Conservation (phyloP, 169 alveolate genomes). For the Cyclospora cayetanensis region DNA sequence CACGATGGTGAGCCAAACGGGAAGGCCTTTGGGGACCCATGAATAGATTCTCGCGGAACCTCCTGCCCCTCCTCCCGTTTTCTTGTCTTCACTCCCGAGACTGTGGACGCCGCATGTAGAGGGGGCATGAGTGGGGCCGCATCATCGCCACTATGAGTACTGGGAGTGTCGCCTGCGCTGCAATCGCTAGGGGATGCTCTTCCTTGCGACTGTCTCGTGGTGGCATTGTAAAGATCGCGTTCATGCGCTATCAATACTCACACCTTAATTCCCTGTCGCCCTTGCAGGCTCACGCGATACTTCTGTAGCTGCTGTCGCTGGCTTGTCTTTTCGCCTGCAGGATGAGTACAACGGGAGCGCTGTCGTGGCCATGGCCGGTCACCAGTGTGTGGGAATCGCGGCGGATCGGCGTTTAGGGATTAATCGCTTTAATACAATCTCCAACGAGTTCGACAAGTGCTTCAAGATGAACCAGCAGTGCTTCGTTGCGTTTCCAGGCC, state of each 20-base stretch:
- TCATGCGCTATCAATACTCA: too few species aligned
- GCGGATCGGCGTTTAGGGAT: constrained; percentile 94
- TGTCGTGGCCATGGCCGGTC: constrained; percentile 97
- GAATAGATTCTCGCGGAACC: neutral
- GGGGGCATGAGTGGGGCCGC: neutral
- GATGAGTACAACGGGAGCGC: constrained; percentile 95
- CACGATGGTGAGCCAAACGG: neutral
- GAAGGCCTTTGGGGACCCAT: neutral
- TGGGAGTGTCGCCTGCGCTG: neutral
- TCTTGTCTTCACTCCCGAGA: neutral
- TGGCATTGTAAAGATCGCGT: neutral
- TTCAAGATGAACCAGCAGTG: constrained; percentile 50
- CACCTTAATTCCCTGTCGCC: too few species aligned
- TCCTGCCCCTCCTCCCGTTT: neutral
- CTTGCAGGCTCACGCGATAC: too few species aligned
- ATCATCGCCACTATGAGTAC: neutral
- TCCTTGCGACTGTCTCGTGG: neutral
- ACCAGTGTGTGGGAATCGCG: constrained; percentile 96
- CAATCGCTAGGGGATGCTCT: neutral
- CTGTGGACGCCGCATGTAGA: neutral
- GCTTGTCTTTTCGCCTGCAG: neutral
- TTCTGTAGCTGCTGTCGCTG: neutral
- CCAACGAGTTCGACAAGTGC: constrained; percentile 51
- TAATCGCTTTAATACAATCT: constrained; percentile 86
- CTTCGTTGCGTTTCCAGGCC: constrained; percentile 72